Evolutionary conservation across 345 rosid genomes (phyloP).

Genomic region (Acer yangbiense): DNA sequence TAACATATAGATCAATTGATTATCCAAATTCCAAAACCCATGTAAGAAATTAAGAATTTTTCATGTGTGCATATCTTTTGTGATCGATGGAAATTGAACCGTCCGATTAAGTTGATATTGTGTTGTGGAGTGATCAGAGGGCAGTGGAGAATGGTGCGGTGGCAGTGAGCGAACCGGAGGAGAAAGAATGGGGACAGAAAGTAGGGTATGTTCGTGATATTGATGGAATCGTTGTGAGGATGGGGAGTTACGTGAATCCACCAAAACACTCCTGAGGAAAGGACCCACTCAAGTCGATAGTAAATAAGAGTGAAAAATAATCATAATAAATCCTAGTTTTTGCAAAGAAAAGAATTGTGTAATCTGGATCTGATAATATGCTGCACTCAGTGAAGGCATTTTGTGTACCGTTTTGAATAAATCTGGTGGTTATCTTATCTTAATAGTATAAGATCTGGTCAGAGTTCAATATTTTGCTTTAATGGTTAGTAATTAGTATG

Average conservation of each 20-base stretch:
- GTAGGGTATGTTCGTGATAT: conserved; percentile 84
- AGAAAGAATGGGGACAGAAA: conserved; percentile 89
- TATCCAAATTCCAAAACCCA: neutral
- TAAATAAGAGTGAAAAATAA: neutral
- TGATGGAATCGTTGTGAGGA: conserved; percentile 65
- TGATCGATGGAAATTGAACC: neutral
- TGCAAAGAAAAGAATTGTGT: no score
- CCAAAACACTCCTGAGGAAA: conserved; percentile 33
- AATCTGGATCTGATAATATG: no score
- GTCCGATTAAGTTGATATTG: neutral
- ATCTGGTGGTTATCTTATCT: neutral
- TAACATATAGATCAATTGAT: neutral
- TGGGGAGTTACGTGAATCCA: conserved; percentile 65
- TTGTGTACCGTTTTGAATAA: neutral
- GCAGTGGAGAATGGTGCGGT: conserved; percentile 85
- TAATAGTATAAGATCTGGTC: neutral
- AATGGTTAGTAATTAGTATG: no score
- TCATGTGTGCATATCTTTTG: neutral
- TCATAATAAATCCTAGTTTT: no score
- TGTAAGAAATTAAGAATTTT: neutral
- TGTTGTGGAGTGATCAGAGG: conserved; percentile 38
- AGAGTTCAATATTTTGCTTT: no score
- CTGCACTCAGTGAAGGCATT: no score
- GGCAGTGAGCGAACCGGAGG: conserved; percentile 65
- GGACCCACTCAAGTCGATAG: neutral